Percentiles rank a stretch among this genome's conserved stretches.
phyloP scores from a whole-genome alignment of 176 grass and related monocot species.

The Carex parvula region DNA sequence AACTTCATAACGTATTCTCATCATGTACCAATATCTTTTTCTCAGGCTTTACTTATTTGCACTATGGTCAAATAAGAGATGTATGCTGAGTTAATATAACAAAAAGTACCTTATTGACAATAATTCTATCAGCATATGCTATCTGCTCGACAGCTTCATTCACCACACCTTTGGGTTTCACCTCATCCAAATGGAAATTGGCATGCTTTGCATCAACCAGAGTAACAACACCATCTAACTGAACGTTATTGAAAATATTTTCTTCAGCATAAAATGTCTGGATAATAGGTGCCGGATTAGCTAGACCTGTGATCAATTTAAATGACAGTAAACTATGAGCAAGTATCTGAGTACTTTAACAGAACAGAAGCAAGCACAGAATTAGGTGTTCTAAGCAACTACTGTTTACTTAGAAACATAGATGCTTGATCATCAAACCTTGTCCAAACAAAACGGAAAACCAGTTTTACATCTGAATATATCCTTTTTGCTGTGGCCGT shows the following conservation, averaged over 20 bases:
- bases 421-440: background rate
- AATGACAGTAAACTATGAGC: background rate
- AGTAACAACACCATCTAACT: conserved; percentile 95
- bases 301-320: conserved; percentile 53
- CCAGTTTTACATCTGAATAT: background rate
- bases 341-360: background rate
- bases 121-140: conserved; percentile 95
- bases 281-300: conserved; percentile 93
- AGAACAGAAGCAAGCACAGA: background rate
- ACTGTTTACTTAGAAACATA: background rate
- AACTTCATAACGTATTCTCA: background rate
- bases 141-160: conserved; percentile 97
- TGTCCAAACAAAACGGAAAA: background rate
- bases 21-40: background rate
- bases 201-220: conserved; percentile 97
- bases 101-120: conserved; percentile 87
- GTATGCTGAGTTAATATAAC: background rate
- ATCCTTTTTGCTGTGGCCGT: background rate
- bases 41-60: background rate
- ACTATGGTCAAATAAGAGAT: background rate
- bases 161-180: conserved; percentile 90
- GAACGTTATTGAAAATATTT: conserved; percentile 87
- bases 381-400: background rate
- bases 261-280: conserved; percentile 97
- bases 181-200: conserved; percentile 72